phyloP scores from a whole-genome alignment of 495 filamentous ascomycete species.

The Penicillium manginii region DNA sequence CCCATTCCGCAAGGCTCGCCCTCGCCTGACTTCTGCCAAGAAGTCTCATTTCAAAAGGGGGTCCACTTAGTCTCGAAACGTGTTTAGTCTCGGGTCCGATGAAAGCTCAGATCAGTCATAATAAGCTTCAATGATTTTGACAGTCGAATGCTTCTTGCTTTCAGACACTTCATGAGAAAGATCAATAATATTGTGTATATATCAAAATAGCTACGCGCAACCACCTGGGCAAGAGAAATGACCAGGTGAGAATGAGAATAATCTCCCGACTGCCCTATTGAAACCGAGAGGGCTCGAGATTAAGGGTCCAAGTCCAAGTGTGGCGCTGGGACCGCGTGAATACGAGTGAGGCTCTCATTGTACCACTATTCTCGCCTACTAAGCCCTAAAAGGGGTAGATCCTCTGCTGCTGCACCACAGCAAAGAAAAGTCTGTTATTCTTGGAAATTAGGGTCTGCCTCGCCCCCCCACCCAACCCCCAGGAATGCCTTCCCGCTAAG shows the following conservation, averaged over 20 bases:
- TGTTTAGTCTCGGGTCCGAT: background rate
- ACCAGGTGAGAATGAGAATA: background rate
- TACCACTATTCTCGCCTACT: background rate
- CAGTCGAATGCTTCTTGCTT: background rate
- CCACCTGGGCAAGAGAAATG: too few relatives aligned
- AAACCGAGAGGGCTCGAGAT: background rate
- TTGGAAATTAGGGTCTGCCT: background rate
- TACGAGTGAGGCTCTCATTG: slow-evolving; percentile 6
- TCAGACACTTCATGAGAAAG: background rate
- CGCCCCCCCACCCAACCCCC: background rate
- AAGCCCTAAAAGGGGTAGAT: background rate
- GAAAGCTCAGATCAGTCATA: background rate
- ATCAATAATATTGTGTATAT: too few relatives aligned
- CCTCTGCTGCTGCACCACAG: background rate
- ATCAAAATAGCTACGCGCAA: too few relatives aligned
- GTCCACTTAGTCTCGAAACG: background rate
- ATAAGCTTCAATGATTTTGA: background rate
- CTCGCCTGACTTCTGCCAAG: background rate
- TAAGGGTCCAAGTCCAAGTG: background rate
- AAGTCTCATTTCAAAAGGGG: background rate
- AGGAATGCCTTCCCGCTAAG: background rate
- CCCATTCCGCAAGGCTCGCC: background rate
- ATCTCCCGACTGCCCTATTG: background rate
- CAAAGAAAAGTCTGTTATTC: background rate
- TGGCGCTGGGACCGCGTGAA: slow-evolving; percentile 6